Evolutionary conservation across 2,329 filamentous ascomycete species (phyloP), one percentile per base, ranked within the genome.

Genomic region (Thyridium curvatum): DNA sequence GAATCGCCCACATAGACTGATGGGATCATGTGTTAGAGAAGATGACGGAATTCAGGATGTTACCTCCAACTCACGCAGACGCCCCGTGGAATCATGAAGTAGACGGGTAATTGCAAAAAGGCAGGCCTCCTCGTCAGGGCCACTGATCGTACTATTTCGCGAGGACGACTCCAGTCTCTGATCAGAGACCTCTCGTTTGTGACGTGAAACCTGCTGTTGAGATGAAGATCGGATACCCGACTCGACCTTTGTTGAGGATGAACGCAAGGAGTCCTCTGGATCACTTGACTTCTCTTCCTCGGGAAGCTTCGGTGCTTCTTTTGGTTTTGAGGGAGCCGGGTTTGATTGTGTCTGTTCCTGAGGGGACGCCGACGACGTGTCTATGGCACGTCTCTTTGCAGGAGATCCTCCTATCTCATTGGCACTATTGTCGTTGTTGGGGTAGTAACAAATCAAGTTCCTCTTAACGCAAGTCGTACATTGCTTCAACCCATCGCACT

Each of bases 1-100:
- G 79, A 77, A 46, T 81, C 74, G n/a, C 79, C 78, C 43, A 81
- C 65, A 44, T 80, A 82, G 17, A 78, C 73, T 76, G 26, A 1
- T 21, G 15, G 15, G 4, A 15, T 8, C 2, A 37, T 31, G 42
- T 42, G 42, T 53, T 32, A 52, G 50, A 12, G 29, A 18, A 36
- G n/a, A n/a, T n/a, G n/a, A n/a, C n/a, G n/a, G n/a, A n/a, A n/a
- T n/a, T n/a, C n/a, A n/a, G n/a, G n/a, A 26, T 16, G 8, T 7
- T 12, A 28, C 12, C n/a, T 17, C 4, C 28, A 35, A 67, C 74
- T 55, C 60, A 78, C 74, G 60, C 28, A 79, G 58, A 47, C 74
- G 65, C 9, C 76, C 75, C 1, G 69, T 75, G 10, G 68, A 68
- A 50, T 82, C 77, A 47, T 76, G 68, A 30, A 82, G 59, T 72